Percentiles rank a stretch among this genome's conserved stretches.
phyloP scores from a whole-genome alignment of 441 rosid genomes.

The Macaranga tanarius region DNA sequence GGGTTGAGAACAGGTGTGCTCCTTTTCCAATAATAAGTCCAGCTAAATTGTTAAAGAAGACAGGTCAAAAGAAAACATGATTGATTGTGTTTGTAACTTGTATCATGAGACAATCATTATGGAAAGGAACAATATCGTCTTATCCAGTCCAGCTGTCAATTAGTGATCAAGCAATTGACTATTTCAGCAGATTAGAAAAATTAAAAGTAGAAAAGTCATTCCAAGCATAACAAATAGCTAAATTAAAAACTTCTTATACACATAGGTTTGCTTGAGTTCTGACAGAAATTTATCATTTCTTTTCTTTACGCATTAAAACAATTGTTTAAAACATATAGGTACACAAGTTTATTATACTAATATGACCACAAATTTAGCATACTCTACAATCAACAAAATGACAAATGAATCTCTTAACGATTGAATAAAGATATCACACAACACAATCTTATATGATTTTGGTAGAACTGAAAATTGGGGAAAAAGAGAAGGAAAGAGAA shows the following conservation, averaged over 20 bases:
- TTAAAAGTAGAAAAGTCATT: background rate
- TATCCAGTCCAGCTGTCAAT: constrained; percentile 17
- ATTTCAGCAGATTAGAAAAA: background rate
- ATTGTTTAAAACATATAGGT: background rate
- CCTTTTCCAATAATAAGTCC: constrained; percentile 5
- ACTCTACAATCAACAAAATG: background rate
- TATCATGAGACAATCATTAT: constrained; percentile 18
- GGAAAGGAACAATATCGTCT: background rate
- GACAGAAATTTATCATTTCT: background rate
- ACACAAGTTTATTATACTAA: background rate
- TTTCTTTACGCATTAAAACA: background rate
- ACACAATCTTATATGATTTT: background rate
- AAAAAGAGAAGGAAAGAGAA: too few species aligned
- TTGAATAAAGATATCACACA: background rate
- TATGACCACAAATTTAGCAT: background rate
- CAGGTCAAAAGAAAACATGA: background rate
- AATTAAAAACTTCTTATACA: background rate
- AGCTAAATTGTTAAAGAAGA: constrained; percentile 7
- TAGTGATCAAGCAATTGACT: constrained; percentile 7
- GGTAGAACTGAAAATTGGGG: background rate
- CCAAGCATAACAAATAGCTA: background rate
- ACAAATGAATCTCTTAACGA: background rate
- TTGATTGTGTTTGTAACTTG: background rate
- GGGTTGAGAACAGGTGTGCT: background rate
- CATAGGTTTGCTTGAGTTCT: background rate